phyloP scores from a whole-genome alignment of 495 filamentous ascomycete genomes.

The Aspergillus baeticus region DNA sequence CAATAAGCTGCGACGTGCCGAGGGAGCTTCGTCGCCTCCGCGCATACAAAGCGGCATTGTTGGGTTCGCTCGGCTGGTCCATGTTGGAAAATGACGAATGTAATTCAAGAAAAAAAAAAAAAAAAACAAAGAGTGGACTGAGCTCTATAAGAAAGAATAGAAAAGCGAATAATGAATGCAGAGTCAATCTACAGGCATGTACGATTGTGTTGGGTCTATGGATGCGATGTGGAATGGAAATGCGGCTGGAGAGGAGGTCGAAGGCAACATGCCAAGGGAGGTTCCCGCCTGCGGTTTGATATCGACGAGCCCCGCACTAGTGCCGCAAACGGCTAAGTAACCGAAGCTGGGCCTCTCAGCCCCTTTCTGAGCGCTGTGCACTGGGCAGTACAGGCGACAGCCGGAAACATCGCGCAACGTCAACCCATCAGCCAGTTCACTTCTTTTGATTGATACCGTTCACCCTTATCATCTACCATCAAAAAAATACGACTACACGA shows the following conservation, averaged over 20 bases:
- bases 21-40: slow-evolving; percentile 56
- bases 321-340: slow-evolving; percentile 39
- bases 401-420: slow-evolving; percentile 55
- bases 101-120: slow-evolving; percentile 2
- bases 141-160: background rate
- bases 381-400: slow-evolving; percentile 43
- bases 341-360: slow-evolving; percentile 44
- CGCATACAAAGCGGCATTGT: slow-evolving; percentile 49
- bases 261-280: slow-evolving; percentile 13
- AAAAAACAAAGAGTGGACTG: background rate
- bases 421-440: slow-evolving; percentile 58
- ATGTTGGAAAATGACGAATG: slow-evolving; percentile 22
- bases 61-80: slow-evolving; percentile 43
- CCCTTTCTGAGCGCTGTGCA: slow-evolving; percentile 28
- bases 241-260: slow-evolving; percentile 11
- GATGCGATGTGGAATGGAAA: background rate
- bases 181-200: slow-evolving; percentile 1
- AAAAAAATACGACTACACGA: slow-evolving; percentile 54
- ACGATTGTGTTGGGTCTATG: background rate
- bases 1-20: slow-evolving; percentile 85
- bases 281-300: slow-evolving; percentile 38
- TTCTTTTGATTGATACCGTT: slow-evolving; percentile 52
- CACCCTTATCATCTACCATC: slow-evolving; percentile 50
- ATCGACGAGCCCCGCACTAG: slow-evolving; percentile 51
- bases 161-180: background rate